phyloP scores from a whole-genome alignment of 2,329 filamentous ascomycete species.

The Calonectria montana region DNA sequence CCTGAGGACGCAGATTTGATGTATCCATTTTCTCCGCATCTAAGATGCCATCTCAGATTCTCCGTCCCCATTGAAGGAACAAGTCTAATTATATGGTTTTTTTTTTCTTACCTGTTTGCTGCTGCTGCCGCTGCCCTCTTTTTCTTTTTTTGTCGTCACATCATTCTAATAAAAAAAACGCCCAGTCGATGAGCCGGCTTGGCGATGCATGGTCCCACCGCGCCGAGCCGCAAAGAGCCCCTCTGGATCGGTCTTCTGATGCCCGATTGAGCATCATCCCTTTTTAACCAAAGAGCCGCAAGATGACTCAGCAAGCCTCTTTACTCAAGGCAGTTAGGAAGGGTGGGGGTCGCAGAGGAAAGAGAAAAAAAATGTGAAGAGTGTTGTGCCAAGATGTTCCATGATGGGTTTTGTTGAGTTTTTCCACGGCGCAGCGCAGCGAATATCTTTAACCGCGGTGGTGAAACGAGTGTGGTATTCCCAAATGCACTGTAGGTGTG shows the following conservation, averaged over 20 bases:
- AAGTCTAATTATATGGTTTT: conserved; percentile 7
- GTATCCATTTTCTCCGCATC: conserved; percentile 8
- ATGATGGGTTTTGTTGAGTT: neutral
- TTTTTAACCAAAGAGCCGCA: neutral
- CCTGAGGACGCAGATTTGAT: neutral
- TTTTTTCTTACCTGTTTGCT: neutral
- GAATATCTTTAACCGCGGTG: neutral
- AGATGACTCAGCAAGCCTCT: neutral
- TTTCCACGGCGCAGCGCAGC: neutral
- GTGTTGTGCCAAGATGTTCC: neutral
- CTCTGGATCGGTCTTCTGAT: neutral
- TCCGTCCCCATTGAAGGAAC: neutral
- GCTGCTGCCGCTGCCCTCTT: neutral
- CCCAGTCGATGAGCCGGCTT: neutral
- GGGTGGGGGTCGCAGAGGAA: neutral
- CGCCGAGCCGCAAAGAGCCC: neutral
- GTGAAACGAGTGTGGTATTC: neutral
- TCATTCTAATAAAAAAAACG: neutral
- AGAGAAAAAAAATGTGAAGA: neutral
- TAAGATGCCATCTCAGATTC: neutral
- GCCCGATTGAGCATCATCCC: neutral
- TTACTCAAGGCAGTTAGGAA: neutral
- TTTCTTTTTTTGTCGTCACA: neutral
- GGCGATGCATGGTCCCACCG: conserved; percentile 4
- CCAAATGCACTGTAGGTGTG: neutral